A percentile compares a stretch with the other conserved stretches of the same genome.
Evolutionary conservation across 2,329 filamentous ascomycete genomes (phyloP).

Genomic region (Dothideomycetes sp.): DNA sequence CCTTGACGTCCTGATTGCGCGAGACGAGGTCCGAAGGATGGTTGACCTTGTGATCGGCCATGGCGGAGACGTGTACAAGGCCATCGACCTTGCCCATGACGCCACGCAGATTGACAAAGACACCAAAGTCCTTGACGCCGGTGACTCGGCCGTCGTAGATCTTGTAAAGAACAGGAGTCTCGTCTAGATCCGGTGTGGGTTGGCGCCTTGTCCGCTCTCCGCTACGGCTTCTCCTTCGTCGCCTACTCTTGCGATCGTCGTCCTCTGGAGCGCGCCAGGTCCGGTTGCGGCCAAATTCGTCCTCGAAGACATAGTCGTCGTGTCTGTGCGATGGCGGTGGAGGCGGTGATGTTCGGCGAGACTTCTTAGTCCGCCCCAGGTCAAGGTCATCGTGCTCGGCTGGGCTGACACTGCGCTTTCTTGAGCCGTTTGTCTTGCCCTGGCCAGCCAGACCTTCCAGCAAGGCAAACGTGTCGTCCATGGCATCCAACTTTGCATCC

Average conservation of each 20-base stretch:
- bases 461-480: slow-evolving; percentile 87
- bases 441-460: slow-evolving; percentile 67
- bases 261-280: slow-evolving; percentile 30
- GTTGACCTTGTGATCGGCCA: slow-evolving; percentile 77
- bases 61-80: slow-evolving; percentile 83
- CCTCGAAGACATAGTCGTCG: slow-evolving; percentile 44
- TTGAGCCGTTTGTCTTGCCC: slow-evolving; percentile 38
- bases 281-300: slow-evolving; percentile 45
- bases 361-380: slow-evolving; percentile 25
- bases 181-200: slow-evolving; percentile 66
- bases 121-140: slow-evolving; percentile 89
- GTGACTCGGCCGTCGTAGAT: slow-evolving; percentile 85
- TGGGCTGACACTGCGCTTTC: slow-evolving; percentile 51
- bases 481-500: slow-evolving; percentile 47
- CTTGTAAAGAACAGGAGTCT: slow-evolving; percentile 71
- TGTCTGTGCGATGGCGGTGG: slow-evolving; percentile 41
- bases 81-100: slow-evolving; percentile 85
- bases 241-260: slow-evolving; percentile 33
- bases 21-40: slow-evolving; percentile 82
- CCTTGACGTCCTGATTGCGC: slow-evolving; percentile 73
- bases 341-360: slow-evolving; percentile 35
- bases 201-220: slow-evolving; percentile 54
- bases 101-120: slow-evolving; percentile 83
- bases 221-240: slow-evolving; percentile 28
- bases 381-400: slow-evolving; percentile 27